Percentiles rank a stretch among this genome's conserved stretches.
phyloP scores from a whole-genome alignment of 169 alveolate species.

The Eimeria zaria region DNA sequence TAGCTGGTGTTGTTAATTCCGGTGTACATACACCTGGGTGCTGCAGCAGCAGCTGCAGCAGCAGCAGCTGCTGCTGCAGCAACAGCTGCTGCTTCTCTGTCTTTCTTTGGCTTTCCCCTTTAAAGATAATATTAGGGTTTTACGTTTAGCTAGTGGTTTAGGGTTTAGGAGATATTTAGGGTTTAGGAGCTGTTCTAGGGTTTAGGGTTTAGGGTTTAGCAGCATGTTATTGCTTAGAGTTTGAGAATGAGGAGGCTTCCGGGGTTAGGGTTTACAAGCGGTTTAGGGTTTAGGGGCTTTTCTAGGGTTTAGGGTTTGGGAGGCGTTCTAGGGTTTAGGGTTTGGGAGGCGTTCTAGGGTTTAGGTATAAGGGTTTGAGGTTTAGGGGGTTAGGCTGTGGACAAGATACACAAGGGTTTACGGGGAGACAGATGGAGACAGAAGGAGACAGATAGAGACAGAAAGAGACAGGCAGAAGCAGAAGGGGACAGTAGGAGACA shows the following conservation, averaged over 20 bases:
- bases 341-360: no score
- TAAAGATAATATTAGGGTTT: background rate
- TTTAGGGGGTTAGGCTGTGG: background rate
- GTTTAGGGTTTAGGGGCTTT: no score
- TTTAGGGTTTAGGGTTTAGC: background rate
- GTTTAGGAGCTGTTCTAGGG: constrained; percentile 1
- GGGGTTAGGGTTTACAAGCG: no score
- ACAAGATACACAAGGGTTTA: background rate
- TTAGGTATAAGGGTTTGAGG: background rate
- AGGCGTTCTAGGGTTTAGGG: no score
- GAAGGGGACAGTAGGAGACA: background rate
- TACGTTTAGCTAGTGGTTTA: background rate
- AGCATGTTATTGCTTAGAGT: no score
- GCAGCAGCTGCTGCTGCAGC: background rate
- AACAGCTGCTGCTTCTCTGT: background rate
- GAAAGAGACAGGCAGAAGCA: background rate
- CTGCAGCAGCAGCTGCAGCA: background rate
- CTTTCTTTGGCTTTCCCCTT: background rate
- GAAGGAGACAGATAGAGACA: background rate
- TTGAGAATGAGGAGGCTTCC: no score
- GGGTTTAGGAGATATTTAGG: background rate
- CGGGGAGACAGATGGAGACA: background rate
- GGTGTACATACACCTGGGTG: background rate
- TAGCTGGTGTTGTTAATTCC: background rate
- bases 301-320: no score